Evolutionary conservation across 345 rosid species (phyloP).

Genomic region (Boechera divaricarpa): DNA sequence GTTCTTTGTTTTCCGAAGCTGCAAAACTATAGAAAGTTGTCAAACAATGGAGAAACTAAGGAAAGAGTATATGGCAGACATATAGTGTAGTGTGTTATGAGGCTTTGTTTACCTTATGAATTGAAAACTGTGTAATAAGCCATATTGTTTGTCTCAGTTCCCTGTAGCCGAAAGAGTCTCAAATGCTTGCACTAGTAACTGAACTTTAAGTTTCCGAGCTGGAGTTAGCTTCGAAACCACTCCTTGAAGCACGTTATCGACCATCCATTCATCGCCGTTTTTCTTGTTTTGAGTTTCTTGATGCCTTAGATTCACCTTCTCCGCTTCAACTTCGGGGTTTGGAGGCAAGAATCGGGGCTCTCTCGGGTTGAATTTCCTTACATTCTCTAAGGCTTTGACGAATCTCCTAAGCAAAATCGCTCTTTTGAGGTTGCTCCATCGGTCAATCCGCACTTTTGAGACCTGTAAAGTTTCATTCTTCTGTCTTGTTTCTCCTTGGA

Average conservation of each 20-base stretch:
- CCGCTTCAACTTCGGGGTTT: constrained; percentile 55
- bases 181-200: constrained; percentile 84
- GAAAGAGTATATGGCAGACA: background rate
- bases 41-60: constrained; percentile 20
- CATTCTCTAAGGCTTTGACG: constrained; percentile 77
- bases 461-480: constrained; percentile 40
- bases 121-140: constrained; percentile 8
- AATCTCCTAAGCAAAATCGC: constrained; percentile 72
- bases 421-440: constrained; percentile 86
- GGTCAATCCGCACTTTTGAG: constrained; percentile 48
- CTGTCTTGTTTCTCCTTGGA: constrained; percentile 28
- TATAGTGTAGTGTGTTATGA: background rate
- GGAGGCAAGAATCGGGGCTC: constrained; percentile 56
- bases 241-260: constrained; percentile 76
- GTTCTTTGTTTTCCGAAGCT: constrained; percentile 24
- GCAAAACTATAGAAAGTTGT: constrained; percentile 18
- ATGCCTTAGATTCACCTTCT: constrained; percentile 71
- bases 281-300: constrained; percentile 65
- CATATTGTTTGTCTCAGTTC: constrained; percentile 41
- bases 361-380: constrained; percentile 57
- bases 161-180: constrained; percentile 71
- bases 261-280: constrained; percentile 88
- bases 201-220: constrained; percentile 79
- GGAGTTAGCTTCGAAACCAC: constrained; percentile 85
- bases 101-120: constrained; percentile 44